Evolutionary conservation across 164 flowering plant species (phyloP).

Genomic region (Kalanchoe fedtschenkoi): DNA sequence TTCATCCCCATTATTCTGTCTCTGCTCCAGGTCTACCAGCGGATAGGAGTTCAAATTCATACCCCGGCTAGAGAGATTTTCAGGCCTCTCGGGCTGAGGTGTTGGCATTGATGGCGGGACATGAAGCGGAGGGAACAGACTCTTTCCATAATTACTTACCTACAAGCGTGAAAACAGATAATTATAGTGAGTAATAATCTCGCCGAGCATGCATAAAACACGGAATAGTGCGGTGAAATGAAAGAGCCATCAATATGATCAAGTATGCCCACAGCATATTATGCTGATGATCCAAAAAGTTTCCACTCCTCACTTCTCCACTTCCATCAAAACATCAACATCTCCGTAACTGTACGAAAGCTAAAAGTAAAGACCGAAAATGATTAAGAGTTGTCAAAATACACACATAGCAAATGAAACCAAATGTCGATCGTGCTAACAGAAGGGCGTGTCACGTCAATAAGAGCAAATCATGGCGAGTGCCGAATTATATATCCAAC

Average conservation of each 20-base stretch:
- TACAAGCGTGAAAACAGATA: conserved; percentile 15
- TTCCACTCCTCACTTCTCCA: background rate
- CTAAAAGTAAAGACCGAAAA: background rate
- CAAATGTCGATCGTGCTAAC: background rate
- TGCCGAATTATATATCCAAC: background rate
- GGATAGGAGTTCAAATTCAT: conserved; percentile 15
- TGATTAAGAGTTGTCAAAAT: background rate
- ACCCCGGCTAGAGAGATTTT: conserved; percentile 14
- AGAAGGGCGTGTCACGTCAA: background rate
- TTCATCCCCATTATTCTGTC: conserved; percentile 33
- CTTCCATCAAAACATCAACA: background rate
- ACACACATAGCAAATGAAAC: background rate
- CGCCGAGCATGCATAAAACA: background rate
- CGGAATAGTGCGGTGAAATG: background rate
- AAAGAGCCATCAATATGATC: background rate
- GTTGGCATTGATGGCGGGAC: conserved; percentile 20
- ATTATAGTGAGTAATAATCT: background rate
- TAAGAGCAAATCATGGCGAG: background rate
- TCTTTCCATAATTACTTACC: conserved; percentile 38
- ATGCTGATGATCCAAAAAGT: background rate
- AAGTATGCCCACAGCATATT: background rate
- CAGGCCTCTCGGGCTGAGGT: conserved; percentile 24
- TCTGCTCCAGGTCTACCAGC: conserved; percentile 16
- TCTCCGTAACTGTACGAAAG: background rate
- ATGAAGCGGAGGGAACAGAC: conserved; percentile 17